These are phyloP conservation scores for Leptomonas pyrrhocoris DNA, from an alignment of 208 protist genomes.

Conservation along the genomic window DNA sequence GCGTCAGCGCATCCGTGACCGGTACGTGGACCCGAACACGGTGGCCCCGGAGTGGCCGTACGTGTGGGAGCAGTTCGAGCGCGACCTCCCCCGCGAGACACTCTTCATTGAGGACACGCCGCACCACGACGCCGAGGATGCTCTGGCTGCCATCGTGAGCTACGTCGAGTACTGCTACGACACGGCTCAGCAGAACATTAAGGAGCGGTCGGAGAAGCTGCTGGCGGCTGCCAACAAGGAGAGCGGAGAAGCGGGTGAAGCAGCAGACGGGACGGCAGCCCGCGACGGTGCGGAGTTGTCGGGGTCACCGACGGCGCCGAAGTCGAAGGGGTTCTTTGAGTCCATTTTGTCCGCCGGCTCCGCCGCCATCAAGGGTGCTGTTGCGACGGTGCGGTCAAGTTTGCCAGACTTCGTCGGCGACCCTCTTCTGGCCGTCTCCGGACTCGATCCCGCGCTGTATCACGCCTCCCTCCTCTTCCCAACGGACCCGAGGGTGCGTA, in stretches of 20 bases:
- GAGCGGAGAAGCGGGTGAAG: background rate
- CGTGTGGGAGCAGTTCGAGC: constrained; percentile 64
- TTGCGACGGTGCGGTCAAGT: constrained; percentile 28
- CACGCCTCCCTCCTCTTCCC: constrained; percentile 39
- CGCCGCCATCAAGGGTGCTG: constrained; percentile 31
- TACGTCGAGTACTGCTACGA: constrained; percentile 63
- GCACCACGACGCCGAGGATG: constrained; percentile 41
- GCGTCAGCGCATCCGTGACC: constrained; percentile 16
- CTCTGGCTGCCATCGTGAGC: constrained; percentile 53
- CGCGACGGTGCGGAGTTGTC: background rate
- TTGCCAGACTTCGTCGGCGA: constrained; percentile 44
- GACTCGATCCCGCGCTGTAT: constrained; percentile 23
- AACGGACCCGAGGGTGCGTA: constrained; percentile 32
- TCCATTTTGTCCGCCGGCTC: constrained; percentile 28
- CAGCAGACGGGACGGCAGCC: background rate
- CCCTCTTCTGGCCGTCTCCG: constrained; percentile 33
- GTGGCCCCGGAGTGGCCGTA: constrained; percentile 45
- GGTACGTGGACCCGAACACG: constrained; percentile 31
- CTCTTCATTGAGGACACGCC: constrained; percentile 49
- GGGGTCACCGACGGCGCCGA: constrained; percentile 1
- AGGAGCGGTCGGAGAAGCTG: constrained; percentile 22
- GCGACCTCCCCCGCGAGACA: constrained; percentile 56
- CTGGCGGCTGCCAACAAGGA: constrained; percentile 11
- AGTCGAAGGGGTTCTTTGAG: constrained; percentile 33
- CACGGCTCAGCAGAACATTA: constrained; percentile 24